Conservation (phyloP, 106 monocot species). For the Alisma plantagoaquatica region DNA sequence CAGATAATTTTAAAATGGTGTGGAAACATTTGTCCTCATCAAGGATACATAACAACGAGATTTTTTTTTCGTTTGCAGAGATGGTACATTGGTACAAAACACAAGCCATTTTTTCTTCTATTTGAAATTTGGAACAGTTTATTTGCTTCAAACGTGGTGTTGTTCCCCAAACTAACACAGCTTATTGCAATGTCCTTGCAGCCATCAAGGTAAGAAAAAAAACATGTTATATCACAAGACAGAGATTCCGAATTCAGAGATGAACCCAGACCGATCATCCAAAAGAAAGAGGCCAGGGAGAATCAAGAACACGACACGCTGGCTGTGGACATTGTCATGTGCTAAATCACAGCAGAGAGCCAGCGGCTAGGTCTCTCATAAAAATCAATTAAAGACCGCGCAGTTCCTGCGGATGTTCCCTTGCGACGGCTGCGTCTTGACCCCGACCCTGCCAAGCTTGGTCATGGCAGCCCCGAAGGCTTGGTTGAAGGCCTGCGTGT, state of each 20-base stretch:
- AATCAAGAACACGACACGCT: neutral
- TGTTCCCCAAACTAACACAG: neutral
- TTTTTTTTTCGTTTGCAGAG: too few species aligned
- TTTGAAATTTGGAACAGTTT: too few species aligned
- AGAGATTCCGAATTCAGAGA: neutral
- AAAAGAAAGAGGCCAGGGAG: neutral
- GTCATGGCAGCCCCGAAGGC: slow-evolving; percentile 56
- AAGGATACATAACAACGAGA: too few species aligned
- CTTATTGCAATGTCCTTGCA: neutral
- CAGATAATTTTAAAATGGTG: too few species aligned
- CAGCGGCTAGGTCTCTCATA: too few species aligned
- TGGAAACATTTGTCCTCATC: too few species aligned
- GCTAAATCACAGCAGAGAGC: too few species aligned
- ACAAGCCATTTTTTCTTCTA: too few species aligned
- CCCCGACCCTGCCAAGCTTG: slow-evolving; percentile 61
- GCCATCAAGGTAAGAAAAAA: neutral
- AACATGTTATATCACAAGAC: neutral
- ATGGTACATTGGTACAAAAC: too few species aligned
- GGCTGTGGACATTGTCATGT: neutral
- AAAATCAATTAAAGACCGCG: slow-evolving; percentile 37
- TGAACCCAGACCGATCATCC: neutral
- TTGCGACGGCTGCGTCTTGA: slow-evolving; percentile 35
- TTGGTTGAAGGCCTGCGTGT: slow-evolving; percentile 21
- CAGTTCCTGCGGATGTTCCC: slow-evolving; percentile 65
- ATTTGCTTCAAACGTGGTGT: too few species aligned